Evolutionary conservation across 2,329 filamentous ascomycete species (phyloP), one percentile per base, ranked within the genome.

Genomic region (Sarocladiaceae sp.): DNA sequence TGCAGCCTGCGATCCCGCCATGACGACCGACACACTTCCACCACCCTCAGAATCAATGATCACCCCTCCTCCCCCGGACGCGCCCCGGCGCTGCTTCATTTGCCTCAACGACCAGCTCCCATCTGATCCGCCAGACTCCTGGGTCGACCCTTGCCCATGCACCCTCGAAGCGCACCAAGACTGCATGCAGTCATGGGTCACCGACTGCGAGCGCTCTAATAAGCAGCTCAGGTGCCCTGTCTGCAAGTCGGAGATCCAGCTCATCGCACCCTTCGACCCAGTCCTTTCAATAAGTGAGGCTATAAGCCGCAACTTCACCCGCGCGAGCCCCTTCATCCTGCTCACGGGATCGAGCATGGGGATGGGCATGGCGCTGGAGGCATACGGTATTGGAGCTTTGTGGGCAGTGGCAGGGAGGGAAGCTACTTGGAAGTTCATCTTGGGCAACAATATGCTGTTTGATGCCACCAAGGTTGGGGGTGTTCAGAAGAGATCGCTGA

Each of bases 141-240:
- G 93, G 91, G 82, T 88, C 34, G 86, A 85, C 45, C 90, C 93
- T 2, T 98, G 93, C 60, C 85, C 84, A 1, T 98, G 93, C 65
- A 89, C 87, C 11, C 73, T 98, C 31, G 86, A 87, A 45, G 93
- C 90, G 1, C 93, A 98, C 61, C 89, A 97, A 61, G 78, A 81
- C 48, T 95, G 90, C 60, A 74, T 97, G 52, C 73, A 97, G 31
- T 85, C 88, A 56, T 98, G 90, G 90, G 84, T 97, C 15, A 84
- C 87, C n/a, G 88, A 95, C 58, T 79, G 88, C 58, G 89, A 96
- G 65, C 75, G 64, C 47, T 63, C 76, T 58, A 61, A 71, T 60
- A 78, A 80, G 45, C 81, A 82, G 49, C 80, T 96, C 50, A 69
- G 78, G 44, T 98, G 93, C 59, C 91, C 91, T 2, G 86, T 95